Percentiles rank a stretch among this genome's conserved stretches.
phyloP scores from a whole-genome alignment of 352 stramenopile genomes.

The Globisporangium cederbergense region DNA sequence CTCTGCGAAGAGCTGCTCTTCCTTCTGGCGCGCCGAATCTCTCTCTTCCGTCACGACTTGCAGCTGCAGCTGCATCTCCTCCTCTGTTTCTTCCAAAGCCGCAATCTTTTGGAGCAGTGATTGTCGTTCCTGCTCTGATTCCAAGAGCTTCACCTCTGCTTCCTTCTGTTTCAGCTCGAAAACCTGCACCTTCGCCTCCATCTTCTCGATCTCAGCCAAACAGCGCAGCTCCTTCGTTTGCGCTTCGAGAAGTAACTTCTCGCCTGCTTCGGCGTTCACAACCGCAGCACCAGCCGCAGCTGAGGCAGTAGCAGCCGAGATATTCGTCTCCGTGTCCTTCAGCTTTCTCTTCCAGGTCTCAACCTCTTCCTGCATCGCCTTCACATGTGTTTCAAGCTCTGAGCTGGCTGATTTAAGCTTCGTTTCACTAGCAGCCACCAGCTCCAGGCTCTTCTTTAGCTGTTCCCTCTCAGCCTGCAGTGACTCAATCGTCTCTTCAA shows the following conservation, averaged over 20 bases:
- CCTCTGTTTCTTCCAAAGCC: constrained; percentile 63
- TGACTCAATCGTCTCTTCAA: constrained; percentile 24
- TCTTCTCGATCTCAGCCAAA: constrained; percentile 64
- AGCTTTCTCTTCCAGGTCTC: constrained; percentile 38
- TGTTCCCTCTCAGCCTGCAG: constrained; percentile 42
- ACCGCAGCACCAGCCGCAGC: constrained; percentile 6
- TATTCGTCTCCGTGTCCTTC: constrained; percentile 21
- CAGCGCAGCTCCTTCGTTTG: constrained; percentile 73
- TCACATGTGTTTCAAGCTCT: constrained; percentile 34
- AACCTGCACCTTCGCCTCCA: constrained; percentile 56
- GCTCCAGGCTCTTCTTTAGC: constrained; percentile 40
- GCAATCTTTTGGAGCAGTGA: constrained; percentile 39
- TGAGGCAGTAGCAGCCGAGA: constrained; percentile 4
- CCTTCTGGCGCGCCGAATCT: constrained; percentile 75
- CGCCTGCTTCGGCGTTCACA: constrained; percentile 29
- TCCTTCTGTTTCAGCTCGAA: constrained; percentile 44
- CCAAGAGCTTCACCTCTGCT: constrained; percentile 21
- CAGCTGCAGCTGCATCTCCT: constrained; percentile 76
- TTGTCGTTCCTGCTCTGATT: constrained; percentile 38
- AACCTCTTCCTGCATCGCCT: constrained; percentile 31
- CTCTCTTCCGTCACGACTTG: constrained; percentile 84
- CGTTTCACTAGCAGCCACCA: constrained; percentile 25
- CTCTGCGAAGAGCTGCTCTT: constrained; percentile 80
- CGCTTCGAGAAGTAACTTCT: constrained; percentile 58
- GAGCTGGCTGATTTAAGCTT: constrained; percentile 27